Base-by-base conservation (phyloP, 495 filamentous ascomycete species). In the Xylaria scruposa region DNA sequence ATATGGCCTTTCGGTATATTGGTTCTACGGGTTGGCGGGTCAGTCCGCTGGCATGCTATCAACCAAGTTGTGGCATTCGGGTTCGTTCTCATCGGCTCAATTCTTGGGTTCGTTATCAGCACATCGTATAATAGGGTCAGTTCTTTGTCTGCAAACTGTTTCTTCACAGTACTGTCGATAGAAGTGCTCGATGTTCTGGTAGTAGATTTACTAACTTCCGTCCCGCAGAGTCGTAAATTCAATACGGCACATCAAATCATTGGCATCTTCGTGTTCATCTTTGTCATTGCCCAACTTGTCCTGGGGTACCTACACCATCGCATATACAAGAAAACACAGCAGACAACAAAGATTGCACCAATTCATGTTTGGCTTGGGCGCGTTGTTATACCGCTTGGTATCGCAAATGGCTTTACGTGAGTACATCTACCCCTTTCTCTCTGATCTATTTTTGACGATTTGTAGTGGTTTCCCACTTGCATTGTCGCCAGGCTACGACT, bases 201-300 rank as follows among this genome's bases (percentile, higher is more conserved):
- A 36, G 26, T 59, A 46, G 42, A 9, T 62, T 53, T 51, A 46
- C 74, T 77, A 29, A 69, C 49, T 62, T 54, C 9, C 0, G 15
- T 7, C 12, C 19, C n/a, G 10, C 63, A 88, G 84, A 85, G 86
- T 47, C 85, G 85, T 66, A 76, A 82, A 31, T 86, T 85, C 78
- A 81, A 81, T 63, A 85, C 84, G 12, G 79, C 82, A 2, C 90
- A 92, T 74, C 90, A 92, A 72, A 79, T 90, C 66, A 73, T 91
- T 63, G 90, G 90, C 56, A 75, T 90, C 29, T 63, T 89, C 3
- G 80, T 88, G 58, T 73, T 89, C 49, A 64, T 85, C 38, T 73
- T 83, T 21, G 77, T 88, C 70, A 71, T 89, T 58, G 71, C 77
- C 31, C 85, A 90, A 76, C 83, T 86, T 54, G 70, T 73, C 8